phyloP scores from a whole-genome alignment of 805 yeast species.

The Wickerhamiella shivajii region DNA sequence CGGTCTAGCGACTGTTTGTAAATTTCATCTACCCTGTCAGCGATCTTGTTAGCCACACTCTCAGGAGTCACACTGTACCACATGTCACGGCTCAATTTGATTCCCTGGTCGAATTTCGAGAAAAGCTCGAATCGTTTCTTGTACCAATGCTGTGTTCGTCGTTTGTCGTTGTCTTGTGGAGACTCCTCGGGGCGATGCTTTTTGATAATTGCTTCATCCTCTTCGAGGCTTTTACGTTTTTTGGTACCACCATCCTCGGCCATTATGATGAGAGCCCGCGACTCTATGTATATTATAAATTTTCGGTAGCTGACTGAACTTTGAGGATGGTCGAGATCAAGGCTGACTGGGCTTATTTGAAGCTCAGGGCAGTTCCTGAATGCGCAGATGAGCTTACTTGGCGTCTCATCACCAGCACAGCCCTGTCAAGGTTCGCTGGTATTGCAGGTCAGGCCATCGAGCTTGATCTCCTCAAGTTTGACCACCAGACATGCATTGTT shows the following conservation, averaged over 20 bases:
- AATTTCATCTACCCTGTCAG: conserved; percentile 12
- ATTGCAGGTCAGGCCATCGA: conserved; percentile 21
- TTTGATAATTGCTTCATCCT: too few species aligned
- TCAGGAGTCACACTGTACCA: conserved; percentile 91
- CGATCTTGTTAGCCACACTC: conserved; percentile 38
- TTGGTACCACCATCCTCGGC: not conserved
- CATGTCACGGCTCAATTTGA: conserved; percentile 52
- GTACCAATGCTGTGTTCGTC: not conserved
- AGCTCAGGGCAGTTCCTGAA: conserved; percentile 14
- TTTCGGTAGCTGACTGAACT: not conserved
- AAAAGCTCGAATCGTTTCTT: conserved; percentile 40
- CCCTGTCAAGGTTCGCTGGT: conserved; percentile 20
- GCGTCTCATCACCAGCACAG: conserved; percentile 17
- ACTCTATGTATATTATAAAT: not conserved
- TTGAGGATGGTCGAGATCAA: conserved; percentile 12
- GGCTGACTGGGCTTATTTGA: conserved; percentile 24
- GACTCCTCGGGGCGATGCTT: too few species aligned
- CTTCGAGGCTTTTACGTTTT: not conserved
- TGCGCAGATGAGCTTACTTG: conserved; percentile 21
- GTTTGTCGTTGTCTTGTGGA: not conserved
- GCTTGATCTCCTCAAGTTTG: conserved; percentile 17
- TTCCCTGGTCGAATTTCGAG: conserved; percentile 48
- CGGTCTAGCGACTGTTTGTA: not conserved
- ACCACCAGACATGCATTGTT: conserved; percentile 11
- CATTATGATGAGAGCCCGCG: conserved; percentile 2